Evolutionary conservation across 2,329 filamentous ascomycete species (phyloP), one percentile per base, ranked within the genome.

Genomic region (Fusarium sp.): DNA sequence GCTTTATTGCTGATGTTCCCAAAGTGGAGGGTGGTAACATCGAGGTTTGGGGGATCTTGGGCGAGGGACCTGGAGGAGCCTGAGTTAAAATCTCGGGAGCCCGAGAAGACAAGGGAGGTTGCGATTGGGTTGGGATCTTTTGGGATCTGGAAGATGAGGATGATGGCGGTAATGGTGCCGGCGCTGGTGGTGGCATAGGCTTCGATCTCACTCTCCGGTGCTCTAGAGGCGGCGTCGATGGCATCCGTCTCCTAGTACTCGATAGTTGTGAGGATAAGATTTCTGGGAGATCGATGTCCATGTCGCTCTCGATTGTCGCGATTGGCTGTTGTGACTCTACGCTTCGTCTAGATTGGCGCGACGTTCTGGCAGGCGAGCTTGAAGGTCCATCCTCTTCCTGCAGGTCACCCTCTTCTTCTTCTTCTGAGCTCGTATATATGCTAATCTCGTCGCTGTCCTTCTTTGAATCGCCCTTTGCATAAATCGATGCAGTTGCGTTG

Each of bases 381-480:
- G 43, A 42, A 17, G 11, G 33, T 10, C 43, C 38, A 34, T 42
- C 22, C 5, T 52, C 46, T 15, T 59, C 44, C 14, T 66, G 49
- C 28, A 39, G 31, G 5, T 42, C 62, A 24, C 33, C 51, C 13
- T 64, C 62, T 17, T 44, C 50, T 17, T 64, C 63, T 19, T 44
- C 43, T 7, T 63, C 62, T 36, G 63, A 65, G 26, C 67, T 70
- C n/a, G 67, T 68, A 33, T 70, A 70, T n/a, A 68, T 62, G 24
- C 40, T 62, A 5, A 62, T 7, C 13, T 46, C 54, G 28, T 62
- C 67, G 10, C 57, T 62, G 19, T 56, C 52, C 14, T 39, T 40
- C 13, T 45, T 40, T n/a, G 73, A 62, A 26, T 10, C 43, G 14
- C 36, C 38, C 11, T 44, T 40, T n/a, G 73, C 62, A 26, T 13